Evolutionary conservation across 2,329 filamentous ascomycete genomes (phyloP).

Genomic region (Zasmidium angulare): DNA sequence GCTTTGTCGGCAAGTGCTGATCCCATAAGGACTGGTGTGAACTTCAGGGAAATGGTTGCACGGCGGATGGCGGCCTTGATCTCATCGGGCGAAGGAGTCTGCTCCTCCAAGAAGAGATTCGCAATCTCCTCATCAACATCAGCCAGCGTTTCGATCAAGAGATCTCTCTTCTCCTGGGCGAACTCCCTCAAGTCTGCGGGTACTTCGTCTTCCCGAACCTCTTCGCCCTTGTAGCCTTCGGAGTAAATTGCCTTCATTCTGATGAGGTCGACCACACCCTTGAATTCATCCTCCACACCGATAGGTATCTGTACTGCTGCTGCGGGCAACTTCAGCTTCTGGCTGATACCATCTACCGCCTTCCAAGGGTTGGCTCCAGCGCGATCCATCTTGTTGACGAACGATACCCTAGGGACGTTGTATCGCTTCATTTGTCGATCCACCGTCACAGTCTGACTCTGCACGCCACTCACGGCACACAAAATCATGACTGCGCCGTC

Average conservation of each 20-base stretch:
- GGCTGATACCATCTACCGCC: slow-evolving; percentile 95
- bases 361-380: slow-evolving; percentile 99
- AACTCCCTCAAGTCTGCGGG: slow-evolving; percentile 76
- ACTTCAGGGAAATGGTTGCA: slow-evolving; percentile 84
- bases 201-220: slow-evolving; percentile 75
- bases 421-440: slow-evolving; percentile 98
- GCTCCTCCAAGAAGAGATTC: slow-evolving; percentile 88
- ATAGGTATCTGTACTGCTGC: slow-evolving; percentile 95
- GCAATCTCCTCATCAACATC: slow-evolving; percentile 98
- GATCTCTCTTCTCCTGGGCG: slow-evolving; percentile 76
- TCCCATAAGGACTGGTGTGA: slow-evolving; percentile 94
- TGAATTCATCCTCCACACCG: slow-evolving; percentile 84
- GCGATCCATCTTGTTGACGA: slow-evolving; percentile 99
- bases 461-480: slow-evolving; percentile 94
- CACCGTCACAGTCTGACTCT: slow-evolving; percentile 97
- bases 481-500: slow-evolving; percentile 98
- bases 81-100: slow-evolving; percentile 73
- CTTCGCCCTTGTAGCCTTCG: slow-evolving; percentile 75
- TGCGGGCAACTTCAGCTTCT: slow-evolving; percentile 88
- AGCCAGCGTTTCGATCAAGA: slow-evolving; percentile 89
- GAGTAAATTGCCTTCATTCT: slow-evolving; percentile 93
- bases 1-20: slow-evolving; percentile 92
- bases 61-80: slow-evolving; percentile 91
- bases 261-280: slow-evolving; percentile 89
- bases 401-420: slow-evolving; percentile 91